Base-by-base conservation (phyloP, 2,329 filamentous ascomycete species). In the Microascus cirrosus region DNA sequence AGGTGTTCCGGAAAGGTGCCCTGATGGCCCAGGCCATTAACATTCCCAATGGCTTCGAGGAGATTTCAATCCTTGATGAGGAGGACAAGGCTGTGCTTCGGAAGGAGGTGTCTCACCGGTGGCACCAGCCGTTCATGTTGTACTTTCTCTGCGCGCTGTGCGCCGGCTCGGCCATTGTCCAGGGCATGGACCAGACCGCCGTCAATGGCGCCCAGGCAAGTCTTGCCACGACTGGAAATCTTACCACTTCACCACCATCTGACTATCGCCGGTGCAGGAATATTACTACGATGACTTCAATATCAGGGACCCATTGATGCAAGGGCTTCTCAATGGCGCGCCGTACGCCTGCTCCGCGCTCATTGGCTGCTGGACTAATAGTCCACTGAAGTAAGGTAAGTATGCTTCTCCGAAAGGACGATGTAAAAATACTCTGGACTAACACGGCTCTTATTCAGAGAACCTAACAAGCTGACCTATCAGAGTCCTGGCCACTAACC, bases 181-280 rank as follows among this genome's bases (percentile, higher is more conserved):
- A 86, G 63, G 84, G 84, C 62, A 84, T 85, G 79, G 82, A 86
- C 64, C 80, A 85, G 66, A 83, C 82, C 0, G 83, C 84, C 2
- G 81, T 84, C 54, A 84, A 85, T 60, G 83, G 83, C 42, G 83
- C 82, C 2, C 83, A 86, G 61, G 74, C 83, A 45, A 77, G 77
- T 65, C 80, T 79, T 62, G 12, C 77, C 78, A 32, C 15, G 7
- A 2, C 18, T 45, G 39, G 18, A 7, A 7, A 2, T 7, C 11
- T 6, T 18, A n/a, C 39, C 15, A n/a, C 2, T n/a, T 45, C 8
- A 45, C 13, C 15, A n/a, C 13, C 2, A 45, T 45, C 18, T 45
- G 13, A 45, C 28, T 12, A 28, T 1, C 8, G 11, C 24, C 15
- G 22, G 1, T 13, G n/a, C 58, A 74, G 71, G 62, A 71, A 71